phyloP scores from a whole-genome alignment of 1,284 basidiomycete species.

The Leccinum variabile region DNA sequence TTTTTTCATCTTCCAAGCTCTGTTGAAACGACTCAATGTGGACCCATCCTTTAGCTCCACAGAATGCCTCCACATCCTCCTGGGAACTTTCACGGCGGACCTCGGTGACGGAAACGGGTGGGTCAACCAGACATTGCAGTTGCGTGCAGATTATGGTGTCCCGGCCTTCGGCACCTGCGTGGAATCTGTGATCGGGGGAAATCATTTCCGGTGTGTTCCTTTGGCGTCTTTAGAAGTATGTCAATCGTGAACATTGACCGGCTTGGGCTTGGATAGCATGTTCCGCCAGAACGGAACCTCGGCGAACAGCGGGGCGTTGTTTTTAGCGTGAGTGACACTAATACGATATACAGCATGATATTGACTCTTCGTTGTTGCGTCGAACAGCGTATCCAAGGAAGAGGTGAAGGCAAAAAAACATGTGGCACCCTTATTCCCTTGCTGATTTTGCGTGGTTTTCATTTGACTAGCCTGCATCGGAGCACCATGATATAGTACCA shows the following conservation, averaged over 20 bases:
- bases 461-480: constrained; percentile 33
- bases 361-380: neutral
- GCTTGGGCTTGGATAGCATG: constrained; percentile 37
- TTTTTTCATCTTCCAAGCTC: neutral
- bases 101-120: constrained; percentile 62
- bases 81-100: constrained; percentile 59
- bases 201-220: constrained; percentile 55
- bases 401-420: constrained; percentile 38
- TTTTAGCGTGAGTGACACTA: constrained; percentile 53
- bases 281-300: constrained; percentile 58
- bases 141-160: constrained; percentile 59
- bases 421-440: too few species aligned
- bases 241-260: neutral
- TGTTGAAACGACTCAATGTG: neutral
- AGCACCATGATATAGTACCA: constrained; percentile 51
- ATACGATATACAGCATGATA: neutral
- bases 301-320: constrained; percentile 59
- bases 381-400: constrained; percentile 61
- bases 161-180: constrained; percentile 55
- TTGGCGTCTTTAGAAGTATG: neutral
- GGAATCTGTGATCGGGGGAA: constrained; percentile 63
- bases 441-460: neutral
- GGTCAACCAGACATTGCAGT: constrained; percentile 50
- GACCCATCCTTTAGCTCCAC: constrained; percentile 45
- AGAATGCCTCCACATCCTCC: constrained; percentile 64